Evolutionary conservation across 306 rosid genomes (phyloP).

Genomic region (Purshia tridentata): DNA sequence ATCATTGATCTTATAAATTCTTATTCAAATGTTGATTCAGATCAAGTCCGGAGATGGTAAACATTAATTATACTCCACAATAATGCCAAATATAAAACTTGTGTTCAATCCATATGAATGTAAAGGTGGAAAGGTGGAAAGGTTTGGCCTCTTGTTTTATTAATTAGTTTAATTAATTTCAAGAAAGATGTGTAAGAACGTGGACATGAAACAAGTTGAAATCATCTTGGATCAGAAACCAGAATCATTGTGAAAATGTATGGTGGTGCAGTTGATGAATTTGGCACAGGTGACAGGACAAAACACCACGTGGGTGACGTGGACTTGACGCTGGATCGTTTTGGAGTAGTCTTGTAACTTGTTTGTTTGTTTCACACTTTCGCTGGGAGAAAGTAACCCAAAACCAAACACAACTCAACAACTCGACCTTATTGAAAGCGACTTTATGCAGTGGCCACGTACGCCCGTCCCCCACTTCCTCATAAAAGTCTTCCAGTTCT

Average conservation of each 20-base stretch:
- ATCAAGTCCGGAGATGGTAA: no score
- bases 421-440: background rate
- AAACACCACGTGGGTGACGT: background rate
- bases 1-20: no score
- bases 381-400: background rate
- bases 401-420: background rate
- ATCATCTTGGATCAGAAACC: background rate
- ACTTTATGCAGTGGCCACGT: conserved; percentile 10
- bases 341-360: conserved; percentile 11
- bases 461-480: background rate
- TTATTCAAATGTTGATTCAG: no score
- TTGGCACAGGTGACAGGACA: background rate
- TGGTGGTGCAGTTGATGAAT: background rate
- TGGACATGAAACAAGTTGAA: background rate
- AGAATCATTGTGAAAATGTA: background rate
- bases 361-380: background rate
- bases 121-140: no score
- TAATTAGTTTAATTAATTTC: background rate
- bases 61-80: no score
- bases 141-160: no score
- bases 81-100: no score
- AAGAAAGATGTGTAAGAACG: background rate
- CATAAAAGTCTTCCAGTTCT: background rate
- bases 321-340: background rate
- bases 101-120: no score